Conservation (phyloP, 768 basidiomycete species). For the Agrocybe pediades region DNA sequence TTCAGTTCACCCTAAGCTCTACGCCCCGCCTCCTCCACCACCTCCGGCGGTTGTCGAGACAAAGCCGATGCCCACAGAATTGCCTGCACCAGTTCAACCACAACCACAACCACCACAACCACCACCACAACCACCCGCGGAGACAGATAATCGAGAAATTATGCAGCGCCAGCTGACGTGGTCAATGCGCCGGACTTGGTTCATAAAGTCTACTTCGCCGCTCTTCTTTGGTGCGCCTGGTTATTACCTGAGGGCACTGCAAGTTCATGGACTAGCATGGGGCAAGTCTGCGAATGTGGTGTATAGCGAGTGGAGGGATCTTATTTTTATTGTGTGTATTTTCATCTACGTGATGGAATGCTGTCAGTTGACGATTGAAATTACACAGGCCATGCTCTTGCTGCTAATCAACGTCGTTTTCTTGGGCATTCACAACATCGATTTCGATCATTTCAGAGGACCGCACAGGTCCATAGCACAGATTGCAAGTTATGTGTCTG, state of each 20-base stretch:
- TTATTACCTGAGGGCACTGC: slow-evolving; percentile 41
- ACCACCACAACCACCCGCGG: not conserved
- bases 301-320: slow-evolving; percentile 48
- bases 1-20: slow-evolving; percentile 36
- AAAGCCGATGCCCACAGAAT: too few relatives aligned
- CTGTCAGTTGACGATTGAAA: not conserved
- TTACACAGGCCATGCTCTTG: slow-evolving; percentile 49
- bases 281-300: slow-evolving; percentile 43
- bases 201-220: slow-evolving; percentile 22
- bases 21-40: slow-evolving; percentile 34
- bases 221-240: slow-evolving; percentile 35
- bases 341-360: too few relatives aligned
- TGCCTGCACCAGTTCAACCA: too few relatives aligned
- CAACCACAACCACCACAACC: not conserved
- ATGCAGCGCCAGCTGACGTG: slow-evolving; percentile 21
- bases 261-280: slow-evolving; percentile 47
- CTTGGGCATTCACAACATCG: slow-evolving; percentile 48
- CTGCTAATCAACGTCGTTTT: slow-evolving; percentile 59
- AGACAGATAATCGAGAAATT: slow-evolving; percentile 42
- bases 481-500: slow-evolving; percentile 50
- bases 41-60: not conserved
- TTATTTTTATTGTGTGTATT: slow-evolving; percentile 48
- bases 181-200: slow-evolving; percentile 5
- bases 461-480: slow-evolving; percentile 38
- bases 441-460: slow-evolving; percentile 14